Conservation (phyloP, 208 protist genomes). For the Trypanosoma theileri region DNA sequence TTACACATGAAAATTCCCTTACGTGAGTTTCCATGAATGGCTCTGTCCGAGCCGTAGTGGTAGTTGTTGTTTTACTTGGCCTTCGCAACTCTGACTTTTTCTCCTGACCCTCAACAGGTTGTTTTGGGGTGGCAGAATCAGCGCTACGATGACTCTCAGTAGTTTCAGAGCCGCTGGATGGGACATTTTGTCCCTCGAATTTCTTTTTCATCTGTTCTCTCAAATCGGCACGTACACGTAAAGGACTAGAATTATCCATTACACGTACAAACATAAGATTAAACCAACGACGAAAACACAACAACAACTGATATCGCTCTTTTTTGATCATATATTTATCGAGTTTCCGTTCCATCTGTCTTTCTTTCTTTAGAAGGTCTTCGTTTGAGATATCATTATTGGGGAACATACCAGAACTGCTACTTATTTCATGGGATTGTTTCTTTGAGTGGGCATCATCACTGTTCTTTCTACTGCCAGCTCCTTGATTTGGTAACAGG, state of each 20-base stretch:
- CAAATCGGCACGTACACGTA: not conserved
- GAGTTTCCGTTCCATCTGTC: conserved; percentile 23
- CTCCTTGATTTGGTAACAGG: too few relatives aligned
- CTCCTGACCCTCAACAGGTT: not conserved
- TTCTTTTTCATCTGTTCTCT: not conserved
- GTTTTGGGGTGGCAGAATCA: not conserved
- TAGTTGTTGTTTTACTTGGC: not conserved
- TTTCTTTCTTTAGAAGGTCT: conserved; percentile 12
- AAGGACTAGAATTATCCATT: not conserved
- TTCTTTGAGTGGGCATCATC: too few relatives aligned
- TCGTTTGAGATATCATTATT: not conserved
- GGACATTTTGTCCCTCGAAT: not conserved
- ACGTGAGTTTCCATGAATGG: conserved; percentile 32
- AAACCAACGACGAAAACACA: conserved; percentile 61
- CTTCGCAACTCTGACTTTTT: not conserved
- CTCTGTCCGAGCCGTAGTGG: conserved; percentile 15
- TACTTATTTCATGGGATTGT: too few relatives aligned
- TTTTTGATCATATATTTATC: conserved; percentile 34
- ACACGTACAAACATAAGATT: conserved; percentile 47
- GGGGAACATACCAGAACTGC: too few relatives aligned
- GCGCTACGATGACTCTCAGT: too few relatives aligned
- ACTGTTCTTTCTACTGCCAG: too few relatives aligned
- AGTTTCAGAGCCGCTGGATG: too few relatives aligned
- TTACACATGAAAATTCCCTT: conserved; percentile 26
- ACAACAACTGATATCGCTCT: conserved; percentile 30